phyloP scores from a whole-genome alignment of 2,329 filamentous ascomycete species.

The Cucurbitaria berberidis region DNA sequence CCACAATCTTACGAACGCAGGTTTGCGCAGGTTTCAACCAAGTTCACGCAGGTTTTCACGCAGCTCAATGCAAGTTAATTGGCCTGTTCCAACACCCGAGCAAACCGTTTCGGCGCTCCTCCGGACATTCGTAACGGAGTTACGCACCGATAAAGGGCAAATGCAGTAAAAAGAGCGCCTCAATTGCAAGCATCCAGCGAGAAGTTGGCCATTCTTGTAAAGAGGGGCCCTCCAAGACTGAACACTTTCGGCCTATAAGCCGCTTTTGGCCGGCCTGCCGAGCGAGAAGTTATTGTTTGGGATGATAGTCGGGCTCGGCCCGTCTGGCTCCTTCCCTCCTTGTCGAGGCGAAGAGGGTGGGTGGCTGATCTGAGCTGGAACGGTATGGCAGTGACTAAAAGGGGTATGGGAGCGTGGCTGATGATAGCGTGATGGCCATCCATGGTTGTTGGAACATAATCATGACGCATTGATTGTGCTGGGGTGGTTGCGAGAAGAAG shows the following conservation, averaged over 20 bases:
- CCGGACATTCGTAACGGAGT: too few relatives aligned
- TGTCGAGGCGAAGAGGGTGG: neutral
- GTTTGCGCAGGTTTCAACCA: conserved; percentile 6
- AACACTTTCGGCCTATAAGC: neutral
- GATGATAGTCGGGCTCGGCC: neutral
- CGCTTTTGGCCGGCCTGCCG: neutral
- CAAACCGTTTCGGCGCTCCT: neutral
- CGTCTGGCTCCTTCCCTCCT: neutral
- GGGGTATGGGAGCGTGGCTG: neutral
- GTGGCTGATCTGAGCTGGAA: neutral
- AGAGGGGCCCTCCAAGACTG: neutral
- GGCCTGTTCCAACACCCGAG: neutral
- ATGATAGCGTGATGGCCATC: neutral
- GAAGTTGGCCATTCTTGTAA: neutral
- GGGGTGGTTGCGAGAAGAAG: neutral
- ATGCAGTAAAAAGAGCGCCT: too few relatives aligned
- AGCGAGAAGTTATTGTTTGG: neutral
- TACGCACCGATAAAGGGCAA: too few relatives aligned
- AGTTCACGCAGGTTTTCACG: too few relatives aligned
- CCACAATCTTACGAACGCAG: conserved; percentile 4
- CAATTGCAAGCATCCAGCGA: too few relatives aligned
- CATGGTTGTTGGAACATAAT: neutral
- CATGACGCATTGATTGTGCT: neutral
- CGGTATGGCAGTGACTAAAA: neutral
- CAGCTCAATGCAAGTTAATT: neutral